Evolutionary conservation across 208 protist species (phyloP).

Genomic region (Phytomonas sp.): DNA sequence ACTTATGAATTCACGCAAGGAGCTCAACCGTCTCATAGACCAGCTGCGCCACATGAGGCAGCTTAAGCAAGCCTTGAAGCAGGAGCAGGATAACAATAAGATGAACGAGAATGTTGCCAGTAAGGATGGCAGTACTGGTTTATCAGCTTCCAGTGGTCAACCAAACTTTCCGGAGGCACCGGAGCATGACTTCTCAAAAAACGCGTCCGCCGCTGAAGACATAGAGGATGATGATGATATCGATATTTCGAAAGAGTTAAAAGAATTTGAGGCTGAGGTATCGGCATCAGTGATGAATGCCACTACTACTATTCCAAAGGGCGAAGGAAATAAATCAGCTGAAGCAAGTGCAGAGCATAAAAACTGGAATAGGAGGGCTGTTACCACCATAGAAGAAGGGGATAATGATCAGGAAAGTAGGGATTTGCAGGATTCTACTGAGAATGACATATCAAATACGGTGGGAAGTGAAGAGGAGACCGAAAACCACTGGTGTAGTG

Average conservation of each 20-base stretch:
- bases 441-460: conserved; percentile 24
- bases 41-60: conserved; percentile 52
- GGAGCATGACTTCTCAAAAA: conserved; percentile 41
- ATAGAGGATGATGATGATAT: conserved; percentile 28
- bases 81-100: conserved; percentile 6
- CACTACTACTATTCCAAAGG: not conserved
- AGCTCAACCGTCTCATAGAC: conserved; percentile 44
- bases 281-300: not conserved
- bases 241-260: conserved; percentile 4
- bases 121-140: conserved; percentile 8
- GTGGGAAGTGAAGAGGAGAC: conserved; percentile 24
- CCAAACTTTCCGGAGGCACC: conserved; percentile 39
- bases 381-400: not conserved
- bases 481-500: conserved; percentile 11
- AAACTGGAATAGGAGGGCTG: not conserved
- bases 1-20: conserved; percentile 35
- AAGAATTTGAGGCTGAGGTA: not conserved
- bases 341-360: not conserved
- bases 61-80: conserved; percentile 16
- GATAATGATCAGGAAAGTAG: conserved; percentile 3
- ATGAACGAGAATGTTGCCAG: not conserved
- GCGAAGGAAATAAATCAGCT: not conserved
- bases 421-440: conserved; percentile 13
- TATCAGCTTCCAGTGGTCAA: conserved; percentile 17
- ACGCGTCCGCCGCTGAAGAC: conserved; percentile 28